phyloP scores from a whole-genome alignment of 306 rosid species.

The Medicago lupulina region DNA sequence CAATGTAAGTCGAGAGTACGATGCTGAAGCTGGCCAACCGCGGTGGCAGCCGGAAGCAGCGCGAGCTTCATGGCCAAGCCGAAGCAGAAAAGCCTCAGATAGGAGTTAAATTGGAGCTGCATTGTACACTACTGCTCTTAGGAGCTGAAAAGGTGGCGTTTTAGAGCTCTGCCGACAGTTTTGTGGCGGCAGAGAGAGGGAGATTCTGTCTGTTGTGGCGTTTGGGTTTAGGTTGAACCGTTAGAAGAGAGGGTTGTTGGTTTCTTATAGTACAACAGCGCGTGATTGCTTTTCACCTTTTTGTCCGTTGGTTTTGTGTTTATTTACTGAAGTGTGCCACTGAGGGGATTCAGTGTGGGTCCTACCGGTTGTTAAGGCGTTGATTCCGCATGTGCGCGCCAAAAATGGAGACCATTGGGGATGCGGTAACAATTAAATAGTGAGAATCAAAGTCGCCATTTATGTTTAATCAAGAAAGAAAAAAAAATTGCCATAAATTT shows the following conservation, averaged over 20 bases:
- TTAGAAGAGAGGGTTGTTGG: slow-evolving; percentile 43
- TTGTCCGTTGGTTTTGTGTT: slow-evolving; percentile 11
- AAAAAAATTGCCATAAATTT: too few species aligned
- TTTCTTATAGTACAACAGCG: slow-evolving; percentile 38
- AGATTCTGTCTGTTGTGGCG: background rate
- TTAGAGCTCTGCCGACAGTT: slow-evolving; percentile 59
- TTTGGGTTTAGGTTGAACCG: slow-evolving; percentile 43
- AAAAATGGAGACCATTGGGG: background rate
- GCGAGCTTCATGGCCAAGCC: slow-evolving; percentile 28
- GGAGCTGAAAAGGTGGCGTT: slow-evolving; percentile 4
- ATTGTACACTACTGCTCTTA: slow-evolving; percentile 44
- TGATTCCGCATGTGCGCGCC: slow-evolving; percentile 61
- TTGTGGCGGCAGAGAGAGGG: slow-evolving; percentile 45
- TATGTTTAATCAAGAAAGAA: too few species aligned
- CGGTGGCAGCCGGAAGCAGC: slow-evolving; percentile 33
- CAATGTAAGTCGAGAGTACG: slow-evolving; percentile 64
- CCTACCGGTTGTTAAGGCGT: slow-evolving; percentile 76
- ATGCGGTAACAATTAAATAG: background rate
- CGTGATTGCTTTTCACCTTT: background rate
- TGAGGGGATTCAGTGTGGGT: slow-evolving; percentile 33
- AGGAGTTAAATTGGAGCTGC: slow-evolving; percentile 53
- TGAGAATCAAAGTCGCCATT: background rate
- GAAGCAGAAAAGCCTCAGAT: slow-evolving; percentile 23
- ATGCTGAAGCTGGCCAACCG: slow-evolving; percentile 52
- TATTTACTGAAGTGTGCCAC: slow-evolving; percentile 57